Evolutionary conservation across 768 basidiomycete genomes (phyloP), one percentile per base, ranked within the genome.

Genomic region (Austroboletus festivus): DNA sequence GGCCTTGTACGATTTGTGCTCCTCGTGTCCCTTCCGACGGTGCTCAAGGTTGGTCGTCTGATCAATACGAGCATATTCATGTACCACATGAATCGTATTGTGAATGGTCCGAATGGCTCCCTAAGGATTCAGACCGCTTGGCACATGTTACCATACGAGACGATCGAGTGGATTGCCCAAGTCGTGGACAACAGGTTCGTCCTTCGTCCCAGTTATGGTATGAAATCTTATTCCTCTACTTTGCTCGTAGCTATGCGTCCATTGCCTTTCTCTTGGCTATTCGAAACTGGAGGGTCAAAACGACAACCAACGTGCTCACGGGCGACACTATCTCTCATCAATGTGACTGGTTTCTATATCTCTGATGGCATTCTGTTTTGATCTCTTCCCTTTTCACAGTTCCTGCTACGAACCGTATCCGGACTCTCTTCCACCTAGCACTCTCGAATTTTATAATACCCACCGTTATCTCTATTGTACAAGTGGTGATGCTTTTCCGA

Each of bases 131-230:
- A 16, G 15, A 12, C n/a, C 3, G 38, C 49, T 8, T 68, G 55
- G 54, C 31, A 40, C 11, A 9, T 52, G 10, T 46, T 55, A 3
- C 68, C 64, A 11, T 64, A 57, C 46, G 8, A 68, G 20, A 69
- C 60, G 42, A 58, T 64, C n/a, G 68, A 64, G 21, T 67, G 65
- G 62, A 48, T 48, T 3, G 39, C 58, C 1, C 65, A 67, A 47
- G 30, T 63, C 2, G 50, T 59, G 24, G 66, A 68, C 40, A 67
- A 68, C 22, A 39, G 42, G 61, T 67, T 4, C 37, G 46, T 47
- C 2, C n/a, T 3, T 10, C n/a, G 11, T 28, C n/a, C n/a, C n/a
- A n/a, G n/a, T n/a, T n/a, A n/a, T n/a, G n/a, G n/a, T n/a, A n/a
- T n/a, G n/a, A n/a, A n/a, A n/a, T 33, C 11, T 24, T 8, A 11